Evolutionary conservation across 176 grass and related monocot species (phyloP).

Genomic region (Panicum miliaceum): DNA sequence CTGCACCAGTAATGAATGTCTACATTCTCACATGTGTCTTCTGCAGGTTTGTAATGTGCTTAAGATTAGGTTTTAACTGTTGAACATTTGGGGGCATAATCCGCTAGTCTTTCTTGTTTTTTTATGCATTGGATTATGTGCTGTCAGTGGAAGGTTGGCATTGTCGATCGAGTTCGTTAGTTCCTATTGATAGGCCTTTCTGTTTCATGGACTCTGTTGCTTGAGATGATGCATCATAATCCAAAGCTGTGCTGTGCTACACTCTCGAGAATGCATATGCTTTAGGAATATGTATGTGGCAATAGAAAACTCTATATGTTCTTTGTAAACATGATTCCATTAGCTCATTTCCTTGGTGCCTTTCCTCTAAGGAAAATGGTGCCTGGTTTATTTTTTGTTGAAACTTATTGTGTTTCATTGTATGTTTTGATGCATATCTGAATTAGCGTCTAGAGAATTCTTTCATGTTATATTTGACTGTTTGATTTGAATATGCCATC

Average conservation of each 20-base stretch:
- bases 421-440: not conserved
- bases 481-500: not conserved
- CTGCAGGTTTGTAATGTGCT: not conserved
- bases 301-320: not conserved
- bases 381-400: not conserved
- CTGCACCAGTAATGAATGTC: not conserved
- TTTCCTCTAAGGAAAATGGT: not conserved
- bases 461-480: not conserved
- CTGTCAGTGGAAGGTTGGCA: not conserved
- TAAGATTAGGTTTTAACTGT: not conserved
- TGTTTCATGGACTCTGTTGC: not conserved
- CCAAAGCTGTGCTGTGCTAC: not conserved
- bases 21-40: not conserved
- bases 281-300: not conserved
- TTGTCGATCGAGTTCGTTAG: not conserved
- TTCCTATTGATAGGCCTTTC: not conserved
- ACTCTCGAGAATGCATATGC: not conserved
- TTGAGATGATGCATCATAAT: not conserved
- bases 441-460: not conserved
- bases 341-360: not conserved
- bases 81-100: too few relatives aligned
- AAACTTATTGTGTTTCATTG: not conserved
- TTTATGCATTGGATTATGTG: not conserved
- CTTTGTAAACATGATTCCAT: not conserved
- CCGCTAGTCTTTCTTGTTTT: not conserved